Base-by-base conservation (phyloP, 2,329 filamentous ascomycete species). In the Dactylonectria estremocensis region DNA sequence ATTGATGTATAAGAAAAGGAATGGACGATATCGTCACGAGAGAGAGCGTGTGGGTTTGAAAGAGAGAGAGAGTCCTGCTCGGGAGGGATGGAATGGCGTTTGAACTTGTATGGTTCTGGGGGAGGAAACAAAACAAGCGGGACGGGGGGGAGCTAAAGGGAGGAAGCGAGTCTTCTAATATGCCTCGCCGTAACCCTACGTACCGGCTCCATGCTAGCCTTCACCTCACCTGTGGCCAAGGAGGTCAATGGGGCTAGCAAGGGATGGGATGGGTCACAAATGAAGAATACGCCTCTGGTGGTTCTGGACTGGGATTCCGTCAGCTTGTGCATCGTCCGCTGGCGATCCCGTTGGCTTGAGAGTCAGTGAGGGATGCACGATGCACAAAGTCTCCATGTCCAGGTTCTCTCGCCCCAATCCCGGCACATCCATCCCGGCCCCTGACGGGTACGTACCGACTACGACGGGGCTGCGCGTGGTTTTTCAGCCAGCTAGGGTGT, bases 11-110 rank as follows among this genome's bases (percentile, higher is more conserved):
- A 69, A 72, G 61, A 64, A 74, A 74, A 74, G 43, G 71, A 75
- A 62, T 73, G 69, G 71, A 74, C 57, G 68, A 66, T 73, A 48
- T 61, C 64, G 72, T 72, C 72, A 61, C 57, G 59, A 50, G 72
- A 75, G 73, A 54, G 73, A 75, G 24, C 70, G 73, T 75, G 68
- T 70, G 70, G 61, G 68, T 64, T 59, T 55, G 53, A 50, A 46
- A 69, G 70, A 74, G 67, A 73, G 60, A 67, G 66, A 74, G 74
- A 68, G 67, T 75, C 75, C 75, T 75, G 75, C 75, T 78, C 73
- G 75, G 70, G 71, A 70, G 63, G 68, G 68, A 76, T 75, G 58
- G 74, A 76, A 68, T 72, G 74, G 43, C 72, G 70, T 74, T 69
- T 74, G 70, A 76, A 75, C 71, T 73, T 66, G 70, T 72, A 74